Evolutionary conservation across 495 filamentous ascomycete genomes (phyloP).

Genomic region (Halenospora varia): DNA sequence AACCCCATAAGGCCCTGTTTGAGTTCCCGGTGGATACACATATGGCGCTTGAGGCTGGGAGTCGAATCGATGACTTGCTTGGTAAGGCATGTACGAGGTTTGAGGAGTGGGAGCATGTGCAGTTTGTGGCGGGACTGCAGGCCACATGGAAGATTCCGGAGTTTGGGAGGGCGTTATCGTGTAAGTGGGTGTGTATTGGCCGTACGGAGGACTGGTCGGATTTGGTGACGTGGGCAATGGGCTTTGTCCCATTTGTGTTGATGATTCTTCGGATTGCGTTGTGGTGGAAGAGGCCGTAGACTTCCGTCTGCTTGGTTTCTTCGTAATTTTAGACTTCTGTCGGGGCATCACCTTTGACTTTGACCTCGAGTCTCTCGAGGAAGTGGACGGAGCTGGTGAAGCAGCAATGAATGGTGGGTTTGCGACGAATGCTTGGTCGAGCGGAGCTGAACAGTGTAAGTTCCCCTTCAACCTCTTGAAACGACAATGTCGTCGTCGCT

Average conservation of each 20-base stretch:
- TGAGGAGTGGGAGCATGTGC: background rate
- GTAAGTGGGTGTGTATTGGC: background rate
- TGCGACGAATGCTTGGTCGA: background rate
- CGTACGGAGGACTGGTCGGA: background rate
- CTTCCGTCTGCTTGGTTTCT: background rate
- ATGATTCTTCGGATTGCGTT: background rate
- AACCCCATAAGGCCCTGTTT: background rate
- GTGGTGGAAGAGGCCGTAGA: background rate
- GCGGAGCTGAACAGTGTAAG: background rate
- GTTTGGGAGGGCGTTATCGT: too few relatives aligned
- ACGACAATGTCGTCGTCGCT: background rate
- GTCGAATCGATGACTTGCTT: background rate
- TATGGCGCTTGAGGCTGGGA: background rate
- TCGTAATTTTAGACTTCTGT: background rate
- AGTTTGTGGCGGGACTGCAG: background rate
- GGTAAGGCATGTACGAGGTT: background rate
- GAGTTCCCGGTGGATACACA: background rate
- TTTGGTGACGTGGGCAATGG: background rate
- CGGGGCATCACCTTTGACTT: background rate
- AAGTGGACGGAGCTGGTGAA: background rate
- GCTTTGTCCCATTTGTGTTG: background rate
- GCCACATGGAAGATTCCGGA: background rate
- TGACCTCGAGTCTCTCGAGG: background rate
- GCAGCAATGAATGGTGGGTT: background rate
- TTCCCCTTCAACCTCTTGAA: background rate